Conservation (phyloP, 345 rosid species). For the Rhizophora mangle region DNA sequence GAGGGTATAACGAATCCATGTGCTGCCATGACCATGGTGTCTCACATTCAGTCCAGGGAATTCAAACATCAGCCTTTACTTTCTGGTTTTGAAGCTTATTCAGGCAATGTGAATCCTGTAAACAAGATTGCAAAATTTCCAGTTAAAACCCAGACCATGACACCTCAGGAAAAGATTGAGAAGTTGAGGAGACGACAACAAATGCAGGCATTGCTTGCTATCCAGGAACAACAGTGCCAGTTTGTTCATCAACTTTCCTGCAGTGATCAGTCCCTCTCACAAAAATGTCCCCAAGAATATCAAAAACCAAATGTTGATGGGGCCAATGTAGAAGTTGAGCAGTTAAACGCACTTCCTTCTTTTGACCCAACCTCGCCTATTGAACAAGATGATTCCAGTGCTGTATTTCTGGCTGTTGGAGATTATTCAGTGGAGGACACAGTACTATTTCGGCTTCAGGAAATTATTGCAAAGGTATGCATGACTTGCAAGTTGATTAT, state of each 20-base stretch:
- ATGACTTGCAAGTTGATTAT: slow-evolving; percentile 12
- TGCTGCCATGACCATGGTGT: slow-evolving; percentile 48
- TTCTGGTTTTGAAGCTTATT: slow-evolving; percentile 50
- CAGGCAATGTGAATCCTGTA: slow-evolving; percentile 33
- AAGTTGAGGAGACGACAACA: slow-evolving; percentile 89
- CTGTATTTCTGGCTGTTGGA: slow-evolving; percentile 37
- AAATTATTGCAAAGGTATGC: slow-evolving; percentile 69
- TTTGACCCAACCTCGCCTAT: slow-evolving; percentile 50
- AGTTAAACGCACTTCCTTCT: slow-evolving; percentile 44
- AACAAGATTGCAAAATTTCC: slow-evolving; percentile 41
- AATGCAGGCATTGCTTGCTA: slow-evolving; percentile 96
- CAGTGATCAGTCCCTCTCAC: slow-evolving; percentile 39
- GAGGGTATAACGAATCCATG: slow-evolving; percentile 52
- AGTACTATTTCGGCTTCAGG: slow-evolving; percentile 65
- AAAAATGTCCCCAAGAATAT: slow-evolving; percentile 41
- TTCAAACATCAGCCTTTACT: slow-evolving; percentile 41
- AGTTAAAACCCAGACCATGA: slow-evolving; percentile 62
- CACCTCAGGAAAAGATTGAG: slow-evolving; percentile 91
- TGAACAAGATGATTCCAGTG: slow-evolving; percentile 58
- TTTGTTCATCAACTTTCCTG: slow-evolving; percentile 46
- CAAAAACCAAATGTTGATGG: slow-evolving; percentile 45
- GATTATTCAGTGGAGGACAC: slow-evolving; percentile 52
- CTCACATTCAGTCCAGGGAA: slow-evolving; percentile 48
- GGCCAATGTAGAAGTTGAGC: slow-evolving; percentile 41
- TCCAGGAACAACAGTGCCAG: slow-evolving; percentile 80